Conservation (phyloP, 352 stramenopile species). For the Globisporangium ultimum region DNA sequence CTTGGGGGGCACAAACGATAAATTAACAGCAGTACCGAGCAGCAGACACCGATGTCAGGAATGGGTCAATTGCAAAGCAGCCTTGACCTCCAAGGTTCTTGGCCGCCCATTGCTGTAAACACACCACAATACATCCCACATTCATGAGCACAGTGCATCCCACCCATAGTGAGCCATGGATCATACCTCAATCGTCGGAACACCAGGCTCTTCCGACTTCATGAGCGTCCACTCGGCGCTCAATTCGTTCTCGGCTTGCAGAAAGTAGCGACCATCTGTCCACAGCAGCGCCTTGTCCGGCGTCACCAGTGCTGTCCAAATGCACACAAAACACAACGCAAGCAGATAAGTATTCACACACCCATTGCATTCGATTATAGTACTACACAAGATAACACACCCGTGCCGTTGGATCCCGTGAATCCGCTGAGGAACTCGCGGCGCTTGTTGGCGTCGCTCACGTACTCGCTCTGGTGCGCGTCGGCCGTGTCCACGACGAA, state of each 20-base stretch:
- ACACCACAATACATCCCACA: constrained; percentile 2
- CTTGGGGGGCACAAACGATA: too few species aligned
- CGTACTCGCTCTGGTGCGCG: constrained; percentile 98
- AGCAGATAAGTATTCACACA: background rate
- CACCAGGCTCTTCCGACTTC: constrained; percentile 90
- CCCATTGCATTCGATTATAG: background rate
- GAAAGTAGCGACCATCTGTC: constrained; percentile 98
- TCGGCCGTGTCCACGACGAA: constrained; percentile 96
- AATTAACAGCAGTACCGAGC: constrained; percentile 36
- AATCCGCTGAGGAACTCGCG: constrained; percentile 96
- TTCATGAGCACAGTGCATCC: background rate
- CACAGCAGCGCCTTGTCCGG: constrained; percentile 91
- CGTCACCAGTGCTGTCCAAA: constrained; percentile 63
- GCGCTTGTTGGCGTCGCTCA: constrained; percentile 94
- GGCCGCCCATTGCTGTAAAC: constrained; percentile 55
- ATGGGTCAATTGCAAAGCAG: constrained; percentile 94
- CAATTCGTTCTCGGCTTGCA: constrained; percentile 95
- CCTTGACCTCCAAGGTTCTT: constrained; percentile 57
- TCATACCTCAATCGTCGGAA: constrained; percentile 90
- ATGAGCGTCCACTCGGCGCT: constrained; percentile 94
- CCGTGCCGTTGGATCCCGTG: constrained; percentile 95
- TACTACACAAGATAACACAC: constrained; percentile 11
- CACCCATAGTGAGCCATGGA: background rate
- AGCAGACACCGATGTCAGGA: constrained; percentile 88
- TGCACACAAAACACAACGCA: background rate